Evolutionary conservation across 2,329 filamentous ascomycete genomes (phyloP), one percentile per base, ranked within the genome.

Genomic region (Ascosphaera apis): DNA sequence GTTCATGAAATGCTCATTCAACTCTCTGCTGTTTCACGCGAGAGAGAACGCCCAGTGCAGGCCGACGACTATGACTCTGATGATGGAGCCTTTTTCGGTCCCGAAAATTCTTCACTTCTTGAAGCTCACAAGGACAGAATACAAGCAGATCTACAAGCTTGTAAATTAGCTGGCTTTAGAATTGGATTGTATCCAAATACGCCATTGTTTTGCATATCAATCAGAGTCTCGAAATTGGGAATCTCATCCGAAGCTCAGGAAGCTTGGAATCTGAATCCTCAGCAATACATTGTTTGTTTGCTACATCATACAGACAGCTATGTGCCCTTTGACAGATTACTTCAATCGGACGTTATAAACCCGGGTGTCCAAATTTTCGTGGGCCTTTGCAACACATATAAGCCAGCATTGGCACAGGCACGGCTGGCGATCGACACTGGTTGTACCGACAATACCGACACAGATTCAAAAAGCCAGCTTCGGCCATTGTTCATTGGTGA

Each of bases 281-380:
- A 61, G 0, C 74, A 83, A 23, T 84, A 86, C 46, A 52, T 91
- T 28, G 66, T 86, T 3, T 60, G 91, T 3, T 58, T 92, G 15
- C 65, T 88, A 31, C 66, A 66, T 25, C 77, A 77, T 43, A 55
- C 62, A 0, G 51, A 53, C n/a, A 62, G 59, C 0, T 91, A 91
- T 51, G 62, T 60, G 21, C 56, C 58, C 2, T 56, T 77, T 34
- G 64, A 75, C 12, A 49, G 66, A 0, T 50, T 78, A 7, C 48
- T 67, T 11, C 47, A 52, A 0, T 51, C 57, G 37, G 48, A 62
- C 37, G 47, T 49, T 39, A 52, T 47, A 32, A 52, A 55, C 13
- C 43, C 52, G 34, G 30, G 39, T 48, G 43, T 70, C n/a, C 57
- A 63, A 2, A 75, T 84, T 49, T 66, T 72, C 4, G 62, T 88